These are phyloP conservation scores for Coleophoma eucalyptorum DNA, from an alignment of 2,329 filamentous ascomycete genomes.

Conservation along the genomic window DNA sequence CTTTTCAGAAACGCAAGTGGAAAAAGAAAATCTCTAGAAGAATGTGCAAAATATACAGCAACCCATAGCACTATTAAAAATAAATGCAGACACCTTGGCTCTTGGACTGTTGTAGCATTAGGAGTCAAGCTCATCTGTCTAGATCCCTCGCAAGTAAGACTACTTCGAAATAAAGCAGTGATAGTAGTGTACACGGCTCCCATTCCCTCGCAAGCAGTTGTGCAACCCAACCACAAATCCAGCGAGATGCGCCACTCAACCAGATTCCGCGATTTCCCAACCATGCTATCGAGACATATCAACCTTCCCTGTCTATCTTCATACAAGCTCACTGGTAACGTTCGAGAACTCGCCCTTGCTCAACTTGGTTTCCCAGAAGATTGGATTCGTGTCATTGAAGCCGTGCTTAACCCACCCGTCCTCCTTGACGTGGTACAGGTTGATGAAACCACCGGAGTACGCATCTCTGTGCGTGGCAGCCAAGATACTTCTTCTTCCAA, in stretches of 20 bases:
- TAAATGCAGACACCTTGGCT: not conserved
- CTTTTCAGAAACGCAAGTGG: no score
- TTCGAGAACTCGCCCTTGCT: slow-evolving; percentile 91
- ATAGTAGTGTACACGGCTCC: not conserved
- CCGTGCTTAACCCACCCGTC: slow-evolving; percentile 98
- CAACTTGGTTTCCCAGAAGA: slow-evolving; percentile 99
- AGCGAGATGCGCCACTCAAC: not conserved
- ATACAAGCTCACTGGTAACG: slow-evolving; percentile 28
- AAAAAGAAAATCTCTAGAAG: no score
- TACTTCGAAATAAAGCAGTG: not conserved
- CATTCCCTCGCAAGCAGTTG: not conserved
- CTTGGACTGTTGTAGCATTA: not conserved
- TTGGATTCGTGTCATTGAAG: slow-evolving; percentile 96
- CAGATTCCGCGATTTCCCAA: slow-evolving; percentile 9
- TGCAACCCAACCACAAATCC: not conserved
- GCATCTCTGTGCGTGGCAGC: slow-evolving; percentile 96
- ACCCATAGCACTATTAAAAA: no score
- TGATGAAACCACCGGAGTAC: slow-evolving; percentile 98
- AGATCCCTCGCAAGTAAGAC: not conserved
- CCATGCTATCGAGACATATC: slow-evolving; percentile 27
- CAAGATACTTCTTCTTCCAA: slow-evolving; percentile 88
- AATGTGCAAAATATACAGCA: no score
- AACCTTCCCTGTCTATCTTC: slow-evolving; percentile 13
- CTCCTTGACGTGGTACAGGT: slow-evolving; percentile 98
- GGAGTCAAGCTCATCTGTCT: not conserved